A percentile compares a stretch with the other conserved stretches of the same genome.
Conservation (phyloP, 192 early-diverging fungal genomes). For the Linnemannia elongata region DNA sequence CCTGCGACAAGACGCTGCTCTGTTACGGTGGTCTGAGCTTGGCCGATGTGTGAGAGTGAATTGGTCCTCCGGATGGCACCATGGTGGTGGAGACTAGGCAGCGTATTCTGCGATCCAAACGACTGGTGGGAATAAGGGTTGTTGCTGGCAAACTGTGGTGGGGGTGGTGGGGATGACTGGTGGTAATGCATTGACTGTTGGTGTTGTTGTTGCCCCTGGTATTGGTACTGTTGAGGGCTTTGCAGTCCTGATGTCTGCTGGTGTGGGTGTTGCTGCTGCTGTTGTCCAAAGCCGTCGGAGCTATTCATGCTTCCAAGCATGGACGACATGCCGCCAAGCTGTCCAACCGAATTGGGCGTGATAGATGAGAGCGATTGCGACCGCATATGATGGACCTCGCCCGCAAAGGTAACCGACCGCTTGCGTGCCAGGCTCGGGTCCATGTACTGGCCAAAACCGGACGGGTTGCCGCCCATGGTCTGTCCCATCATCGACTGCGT, state of each 20-base stretch:
- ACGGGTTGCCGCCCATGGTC: constrained; percentile 13
- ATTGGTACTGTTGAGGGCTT: constrained; percentile 11
- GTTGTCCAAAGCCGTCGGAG: constrained; percentile 32
- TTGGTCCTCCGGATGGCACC: constrained; percentile 37
- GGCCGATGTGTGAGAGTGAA: constrained; percentile 30
- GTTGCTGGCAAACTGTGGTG: constrained; percentile 12
- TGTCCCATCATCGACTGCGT: constrained; percentile 38
- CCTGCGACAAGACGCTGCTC: constrained; percentile 35
- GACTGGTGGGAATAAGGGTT: constrained; percentile 16
- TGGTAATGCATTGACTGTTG: constrained; percentile 23
- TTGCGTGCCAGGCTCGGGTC: constrained; percentile 36
- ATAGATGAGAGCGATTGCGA: constrained; percentile 47
- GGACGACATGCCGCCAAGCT: constrained; percentile 26
- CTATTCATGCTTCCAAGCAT: constrained; percentile 37
- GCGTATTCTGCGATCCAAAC: constrained; percentile 20
- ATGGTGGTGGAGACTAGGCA: constrained; percentile 32
- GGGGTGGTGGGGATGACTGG: constrained; percentile 18
- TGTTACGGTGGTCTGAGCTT: constrained; percentile 26
- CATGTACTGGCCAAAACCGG: constrained; percentile 32
- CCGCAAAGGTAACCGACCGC: constrained; percentile 43
- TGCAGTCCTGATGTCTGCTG: not conserved
- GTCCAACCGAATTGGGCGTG: constrained; percentile 23
- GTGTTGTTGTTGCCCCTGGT: constrained; percentile 27
- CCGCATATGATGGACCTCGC: constrained; percentile 43
- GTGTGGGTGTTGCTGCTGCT: constrained; percentile 39